Percentiles rank a stretch among this genome's conserved stretches.
phyloP scores from a whole-genome alignment of 202 grass and related monocot species.

The Dendrocalamus latiflorus region DNA sequence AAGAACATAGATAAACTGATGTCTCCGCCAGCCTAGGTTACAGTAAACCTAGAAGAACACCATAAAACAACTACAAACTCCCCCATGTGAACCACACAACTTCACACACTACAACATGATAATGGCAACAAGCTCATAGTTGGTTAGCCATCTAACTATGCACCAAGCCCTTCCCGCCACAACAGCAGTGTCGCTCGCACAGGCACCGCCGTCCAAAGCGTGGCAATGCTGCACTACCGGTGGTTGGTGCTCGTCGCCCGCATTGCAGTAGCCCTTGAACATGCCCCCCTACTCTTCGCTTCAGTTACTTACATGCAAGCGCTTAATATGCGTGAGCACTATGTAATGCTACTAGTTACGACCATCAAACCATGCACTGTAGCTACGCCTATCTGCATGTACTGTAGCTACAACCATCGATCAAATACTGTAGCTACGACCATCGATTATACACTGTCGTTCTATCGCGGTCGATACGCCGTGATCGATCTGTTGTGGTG shows the following conservation, averaged over 20 bases:
- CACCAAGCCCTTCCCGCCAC: neutral
- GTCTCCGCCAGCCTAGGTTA: neutral
- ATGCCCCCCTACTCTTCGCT: neutral
- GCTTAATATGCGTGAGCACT: too few relatives aligned
- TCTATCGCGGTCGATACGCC: too few relatives aligned
- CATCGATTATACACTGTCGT: too few relatives aligned
- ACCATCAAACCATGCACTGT: too few relatives aligned
- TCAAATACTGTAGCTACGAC: too few relatives aligned
- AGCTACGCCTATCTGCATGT: too few relatives aligned
- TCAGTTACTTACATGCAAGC: too few relatives aligned
- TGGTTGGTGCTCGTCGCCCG: neutral
- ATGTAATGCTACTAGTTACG: too few relatives aligned
- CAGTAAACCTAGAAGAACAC: neutral
- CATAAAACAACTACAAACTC: neutral
- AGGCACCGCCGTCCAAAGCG: neutral
- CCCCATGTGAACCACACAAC: neutral
- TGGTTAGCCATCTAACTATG: neutral
- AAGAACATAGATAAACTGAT: neutral
- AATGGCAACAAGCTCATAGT: neutral
- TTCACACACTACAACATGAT: neutral
- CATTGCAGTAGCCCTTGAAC: conserved; percentile 67
- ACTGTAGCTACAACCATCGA: too few relatives aligned
- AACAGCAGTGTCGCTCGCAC: neutral
- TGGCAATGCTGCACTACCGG: neutral
- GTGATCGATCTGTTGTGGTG: too few relatives aligned